Percentiles rank a stretch among this genome's conserved stretches.
Conservation (phyloP, 2,329 filamentous ascomycete genomes). For the Nakataea oryzae region DNA sequence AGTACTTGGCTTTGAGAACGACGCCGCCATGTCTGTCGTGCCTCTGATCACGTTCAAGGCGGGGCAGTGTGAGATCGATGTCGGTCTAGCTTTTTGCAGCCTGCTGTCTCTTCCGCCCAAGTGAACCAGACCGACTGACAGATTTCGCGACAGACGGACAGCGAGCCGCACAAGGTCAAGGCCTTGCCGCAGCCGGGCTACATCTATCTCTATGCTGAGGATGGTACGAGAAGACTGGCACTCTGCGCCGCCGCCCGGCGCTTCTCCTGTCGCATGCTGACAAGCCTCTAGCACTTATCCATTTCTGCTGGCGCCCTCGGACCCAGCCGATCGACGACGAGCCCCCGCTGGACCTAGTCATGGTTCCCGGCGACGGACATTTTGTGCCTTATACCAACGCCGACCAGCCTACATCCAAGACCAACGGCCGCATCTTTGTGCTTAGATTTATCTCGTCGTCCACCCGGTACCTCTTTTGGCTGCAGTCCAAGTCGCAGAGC, state of each 20-base stretch:
- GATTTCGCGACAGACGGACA: constrained; percentile 28
- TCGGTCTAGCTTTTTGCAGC: constrained; percentile 32
- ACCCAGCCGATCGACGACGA: constrained; percentile 56
- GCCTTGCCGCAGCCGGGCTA: constrained; percentile 68
- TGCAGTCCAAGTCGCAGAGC: constrained; percentile 77
- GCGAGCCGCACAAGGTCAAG: constrained; percentile 60
- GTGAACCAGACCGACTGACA: constrained; percentile 11
- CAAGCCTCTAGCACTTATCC: constrained; percentile 59
- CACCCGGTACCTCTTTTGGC: constrained; percentile 87
- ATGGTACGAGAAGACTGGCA: constrained; percentile 41
- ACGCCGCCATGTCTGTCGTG: constrained; percentile 58
- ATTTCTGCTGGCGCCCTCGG: constrained; percentile 95
- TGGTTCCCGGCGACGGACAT: constrained; percentile 81
- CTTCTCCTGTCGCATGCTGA: neutral
- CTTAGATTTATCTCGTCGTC: constrained; percentile 92
- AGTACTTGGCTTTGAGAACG: neutral
- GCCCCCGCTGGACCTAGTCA: constrained; percentile 80
- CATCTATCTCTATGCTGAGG: constrained; percentile 85
- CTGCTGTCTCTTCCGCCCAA: neutral
- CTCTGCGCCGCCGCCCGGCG: neutral
- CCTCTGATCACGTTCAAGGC: constrained; percentile 96
- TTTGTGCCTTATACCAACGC: constrained; percentile 60
- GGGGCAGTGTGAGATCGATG: constrained; percentile 76
- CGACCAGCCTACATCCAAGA: constrained; percentile 49
- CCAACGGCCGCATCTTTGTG: constrained; percentile 83